Base-by-base conservation (phyloP, 2,329 filamentous ascomycete species). In the Fragosphaeria purpurea region DNA sequence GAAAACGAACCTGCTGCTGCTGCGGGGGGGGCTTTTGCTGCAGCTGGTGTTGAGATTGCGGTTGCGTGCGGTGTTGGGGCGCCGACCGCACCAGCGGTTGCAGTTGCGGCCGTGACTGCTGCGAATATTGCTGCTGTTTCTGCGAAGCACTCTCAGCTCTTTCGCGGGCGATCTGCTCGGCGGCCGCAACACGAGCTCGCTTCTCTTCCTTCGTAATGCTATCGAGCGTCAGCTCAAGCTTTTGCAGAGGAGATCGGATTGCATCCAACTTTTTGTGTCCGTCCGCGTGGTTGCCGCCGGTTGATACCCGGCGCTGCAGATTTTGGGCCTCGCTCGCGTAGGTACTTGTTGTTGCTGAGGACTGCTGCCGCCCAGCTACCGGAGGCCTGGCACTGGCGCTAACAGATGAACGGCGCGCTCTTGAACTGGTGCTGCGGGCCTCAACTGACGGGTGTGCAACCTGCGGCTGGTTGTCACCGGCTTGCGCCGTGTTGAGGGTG, bases 121-220 rank as follows among this genome's bases (percentile, higher is more conserved):
- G 48, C 6, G 32, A 11, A 22, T 44, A 41, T 46, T 53, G 51
- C 6, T 13, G 39, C 6, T 50, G 32, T 52, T 47, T 48, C 47
- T 42, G 56, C 31, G 32, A 34, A 4, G n/a, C 30, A 2, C 35
- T 39, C 35, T 33, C 49, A n/a, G 54, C 72, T 58, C 73, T 75
- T 61, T 91, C 83, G 58, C 82, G 79, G 13, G 83, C 78, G 42
- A 79, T 77, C 58, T 82, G 75, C 65, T 96, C 91, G 6, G 88
- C 88, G 60, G 91, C 86, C 63, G 89, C 79, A 5, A 91, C 81
- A 44, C 88, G 79, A 7, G 89, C 88, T 56, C 91, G 79, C 66
- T 95, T 94, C 67, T 96, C 90, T 68, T 96, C 90, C 66, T 96
- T 97, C 65, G 86, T 95, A 66, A 96, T 91, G 68, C 86, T 89